A percentile compares a stretch with the other conserved stretches of the same genome.
Evolutionary conservation across 1,284 basidiomycete genomes (phyloP).

Genomic region (Kalmanozyma brasiliensis): DNA sequence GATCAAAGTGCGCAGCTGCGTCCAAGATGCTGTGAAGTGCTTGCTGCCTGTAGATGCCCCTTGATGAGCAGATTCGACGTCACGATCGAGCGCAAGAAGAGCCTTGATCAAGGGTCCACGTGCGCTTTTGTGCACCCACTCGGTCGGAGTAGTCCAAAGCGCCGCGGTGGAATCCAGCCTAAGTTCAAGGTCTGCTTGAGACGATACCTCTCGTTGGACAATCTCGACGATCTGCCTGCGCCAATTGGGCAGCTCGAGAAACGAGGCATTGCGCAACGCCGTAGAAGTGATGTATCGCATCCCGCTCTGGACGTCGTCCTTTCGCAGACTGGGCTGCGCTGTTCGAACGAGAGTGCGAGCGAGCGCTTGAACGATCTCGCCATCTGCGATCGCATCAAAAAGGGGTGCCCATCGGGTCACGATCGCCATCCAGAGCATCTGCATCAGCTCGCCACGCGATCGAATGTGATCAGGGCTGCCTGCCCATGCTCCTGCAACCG

Average conservation of each 20-base stretch:
- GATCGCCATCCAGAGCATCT: constrained; percentile 46
- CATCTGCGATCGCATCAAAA: constrained; percentile 25
- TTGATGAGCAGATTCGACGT: constrained; percentile 8
- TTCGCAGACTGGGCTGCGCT: constrained; percentile 1
- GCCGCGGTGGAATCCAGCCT: constrained; percentile 16
- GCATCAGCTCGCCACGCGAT: constrained; percentile 14
- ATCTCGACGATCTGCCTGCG: constrained; percentile 26
- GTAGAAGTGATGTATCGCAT: constrained; percentile 21
- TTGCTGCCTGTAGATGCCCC: not conserved
- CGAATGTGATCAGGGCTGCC: constrained; percentile 13
- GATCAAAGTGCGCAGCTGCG: constrained; percentile 18
- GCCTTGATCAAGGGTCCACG: constrained; percentile 22
- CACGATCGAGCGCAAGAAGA: constrained; percentile 26
- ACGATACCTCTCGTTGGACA: constrained; percentile 7
- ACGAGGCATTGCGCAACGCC: constrained; percentile 37
- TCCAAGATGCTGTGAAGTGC: constrained; percentile 5
- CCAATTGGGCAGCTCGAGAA: constrained; percentile 52
- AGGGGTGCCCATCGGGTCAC: constrained; percentile 46
- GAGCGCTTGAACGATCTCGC: constrained; percentile 12
- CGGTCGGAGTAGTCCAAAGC: constrained; percentile 22
- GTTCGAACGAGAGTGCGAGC: constrained; percentile 12
- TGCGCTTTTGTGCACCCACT: constrained; percentile 31
- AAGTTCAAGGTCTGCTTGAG: constrained; percentile 3
- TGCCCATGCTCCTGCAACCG: constrained; percentile 9
- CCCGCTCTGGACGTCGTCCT: not conserved